Evolutionary conservation across 164 flowering plant genomes (phyloP), one percentile per base, ranked within the genome.

Genomic region (Stephania yunnanensis): DNA sequence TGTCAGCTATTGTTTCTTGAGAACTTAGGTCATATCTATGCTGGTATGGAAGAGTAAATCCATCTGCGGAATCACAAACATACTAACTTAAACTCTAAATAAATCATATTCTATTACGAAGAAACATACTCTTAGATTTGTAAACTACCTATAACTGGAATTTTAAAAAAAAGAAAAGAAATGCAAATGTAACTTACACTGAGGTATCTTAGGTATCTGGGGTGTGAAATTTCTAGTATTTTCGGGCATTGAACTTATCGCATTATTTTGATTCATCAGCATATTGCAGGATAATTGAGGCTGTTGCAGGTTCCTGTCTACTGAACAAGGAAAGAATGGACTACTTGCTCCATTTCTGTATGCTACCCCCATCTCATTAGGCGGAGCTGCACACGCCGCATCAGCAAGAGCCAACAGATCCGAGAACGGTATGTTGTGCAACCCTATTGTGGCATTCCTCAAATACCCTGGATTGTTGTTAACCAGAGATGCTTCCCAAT

Each of bases 1-100:
- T 78, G 71, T 79, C 74, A 13, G 73, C 74, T 44, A 66, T 45
- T 71, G 71, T 50, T 30, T 71, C 76, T 63, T 71, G 74, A 29
- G 75, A 78, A 78, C 85, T 83, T 2, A 82, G 83, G 71, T 84
- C 82, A 73, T 74, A 80, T 2, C 69, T 42, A 10, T 74, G 74
- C 65, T 20, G 70, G 45, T 66, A 73, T 72, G 73, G 80, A 77
- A 74, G 71, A 29, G 76, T 78, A 69, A 77, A 72, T 52, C 78
- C 80, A 79, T 74, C 84, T 82, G 81, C 61, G 58, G 22, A 73
- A 44, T 67, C 46, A 9, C 36, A 63, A 36, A 63, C 6, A 68
- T 50, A 4, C 4, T 36, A 2, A 36, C 42, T 36, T 36, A 36
- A 36, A 36, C 42, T 36, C 42, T 36, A 36, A 36, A 36, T 36